phyloP scores from a whole-genome alignment of 768 basidiomycete species.

The Pleurotus ostreatus region DNA sequence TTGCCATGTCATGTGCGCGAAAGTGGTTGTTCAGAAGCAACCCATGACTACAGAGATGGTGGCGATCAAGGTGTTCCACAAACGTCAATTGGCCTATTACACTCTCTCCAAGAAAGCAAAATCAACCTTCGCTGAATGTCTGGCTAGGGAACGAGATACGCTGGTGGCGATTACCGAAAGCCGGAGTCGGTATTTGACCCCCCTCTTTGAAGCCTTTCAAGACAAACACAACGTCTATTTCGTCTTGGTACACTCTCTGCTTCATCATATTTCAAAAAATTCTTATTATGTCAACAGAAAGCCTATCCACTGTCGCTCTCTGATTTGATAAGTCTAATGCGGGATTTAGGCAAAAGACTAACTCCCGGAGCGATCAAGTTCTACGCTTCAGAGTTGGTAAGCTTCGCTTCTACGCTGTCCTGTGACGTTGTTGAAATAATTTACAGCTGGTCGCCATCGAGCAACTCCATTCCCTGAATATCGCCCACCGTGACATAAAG shows the following conservation, averaged over 20 bases:
- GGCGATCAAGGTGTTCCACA: neutral
- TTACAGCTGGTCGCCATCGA: conserved; percentile 22
- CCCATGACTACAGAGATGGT: neutral
- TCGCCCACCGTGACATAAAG: conserved; percentile 34
- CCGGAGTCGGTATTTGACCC: neutral
- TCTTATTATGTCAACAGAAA: neutral
- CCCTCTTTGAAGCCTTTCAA: neutral
- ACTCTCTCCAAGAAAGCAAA: neutral
- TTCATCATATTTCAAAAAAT: neutral
- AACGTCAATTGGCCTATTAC: neutral
- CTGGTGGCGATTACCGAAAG: neutral
- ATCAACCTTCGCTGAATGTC: neutral
- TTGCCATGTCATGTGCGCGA: neutral
- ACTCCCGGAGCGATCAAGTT: neutral
- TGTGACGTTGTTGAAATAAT: neutral
- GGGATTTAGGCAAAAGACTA: neutral
- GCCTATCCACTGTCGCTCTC: neutral
- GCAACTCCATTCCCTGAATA: conserved; percentile 24
- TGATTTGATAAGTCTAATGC: neutral
- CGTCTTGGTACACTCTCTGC: neutral
- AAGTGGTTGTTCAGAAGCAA: neutral
- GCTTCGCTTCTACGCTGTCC: neutral
- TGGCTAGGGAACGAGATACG: neutral
- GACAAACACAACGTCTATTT: neutral
- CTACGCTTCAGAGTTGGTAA: neutral